Conservation (phyloP, 2,329 filamentous ascomycete species). For the Arthroderma uncinatum region DNA sequence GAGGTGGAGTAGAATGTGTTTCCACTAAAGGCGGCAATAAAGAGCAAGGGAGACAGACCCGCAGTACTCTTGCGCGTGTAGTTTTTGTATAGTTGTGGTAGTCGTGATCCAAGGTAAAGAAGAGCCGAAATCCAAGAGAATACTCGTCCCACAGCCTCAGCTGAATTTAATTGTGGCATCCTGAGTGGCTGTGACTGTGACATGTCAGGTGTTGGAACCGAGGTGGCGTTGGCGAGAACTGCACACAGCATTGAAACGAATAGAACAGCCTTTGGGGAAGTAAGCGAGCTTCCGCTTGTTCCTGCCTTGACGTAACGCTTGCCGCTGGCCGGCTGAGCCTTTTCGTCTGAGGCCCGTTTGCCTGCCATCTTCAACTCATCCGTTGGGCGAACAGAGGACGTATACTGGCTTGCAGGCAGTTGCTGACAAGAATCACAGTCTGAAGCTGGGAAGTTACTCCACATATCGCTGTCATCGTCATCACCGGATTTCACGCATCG, state of each 20-base stretch:
- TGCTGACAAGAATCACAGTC: conserved; percentile 21
- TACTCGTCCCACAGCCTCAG: conserved; percentile 40
- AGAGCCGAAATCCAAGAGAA: conserved; percentile 47
- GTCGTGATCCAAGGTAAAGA: conserved; percentile 48
- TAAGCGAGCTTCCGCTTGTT: conserved; percentile 18
- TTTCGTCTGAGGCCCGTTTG: conserved; percentile 26
- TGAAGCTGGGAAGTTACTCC: conserved; percentile 30
- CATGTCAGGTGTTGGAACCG: conserved; percentile 25
- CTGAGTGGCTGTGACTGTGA: conserved; percentile 10
- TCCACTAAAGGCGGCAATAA: conserved; percentile 55
- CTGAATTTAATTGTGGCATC: conserved; percentile 21
- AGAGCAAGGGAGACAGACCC: conserved; percentile 52
- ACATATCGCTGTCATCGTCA: conserved; percentile 22
- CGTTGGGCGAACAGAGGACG: conserved; percentile 16
- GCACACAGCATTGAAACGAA: conserved; percentile 37
- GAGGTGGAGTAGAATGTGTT: conserved; percentile 57
- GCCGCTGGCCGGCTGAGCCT: conserved; percentile 21
- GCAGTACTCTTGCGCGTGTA: conserved; percentile 51
- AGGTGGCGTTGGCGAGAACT: conserved; percentile 33
- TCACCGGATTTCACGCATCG: conserved; percentile 19
- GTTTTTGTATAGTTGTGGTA: conserved; percentile 58
- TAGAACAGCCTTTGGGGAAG: conserved; percentile 36
- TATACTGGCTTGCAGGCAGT: conserved; percentile 13
- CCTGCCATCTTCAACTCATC: conserved; percentile 9
- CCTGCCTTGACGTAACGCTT: conserved; percentile 21